A percentile compares a stretch with the other conserved stretches of the same genome.
These are phyloP conservation scores for Candida tibetensis DNA, from an alignment of 805 yeast species.

Conservation along the genomic window DNA sequence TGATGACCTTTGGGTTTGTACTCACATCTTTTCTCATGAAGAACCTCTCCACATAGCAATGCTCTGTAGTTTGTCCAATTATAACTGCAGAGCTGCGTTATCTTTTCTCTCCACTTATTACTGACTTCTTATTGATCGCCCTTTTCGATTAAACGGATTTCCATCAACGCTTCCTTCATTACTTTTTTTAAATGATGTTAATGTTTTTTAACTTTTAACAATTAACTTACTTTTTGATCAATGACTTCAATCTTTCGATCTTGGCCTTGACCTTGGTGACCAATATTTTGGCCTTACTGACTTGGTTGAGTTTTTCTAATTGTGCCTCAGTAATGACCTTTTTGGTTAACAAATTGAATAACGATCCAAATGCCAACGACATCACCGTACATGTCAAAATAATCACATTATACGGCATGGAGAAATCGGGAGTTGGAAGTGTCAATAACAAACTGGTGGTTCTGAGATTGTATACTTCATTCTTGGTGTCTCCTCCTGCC, in stretches of 20 bases:
- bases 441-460: constrained; percentile 85
- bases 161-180: no score
- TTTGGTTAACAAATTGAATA: constrained; percentile 75
- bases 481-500: constrained; percentile 12
- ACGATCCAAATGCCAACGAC: constrained; percentile 86
- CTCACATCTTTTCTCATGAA: no score
- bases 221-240: constrained; percentile 3
- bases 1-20: no score
- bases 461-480: constrained; percentile 50
- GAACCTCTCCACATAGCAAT: no score
- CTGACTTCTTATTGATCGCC: no score
- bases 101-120: no score
- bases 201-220: no score
- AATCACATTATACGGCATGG: constrained; percentile 98
- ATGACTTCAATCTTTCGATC: constrained; percentile 5
- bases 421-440: constrained; percentile 94
- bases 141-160: no score
- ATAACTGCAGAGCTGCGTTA: no score
- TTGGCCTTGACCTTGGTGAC: constrained; percentile 1
- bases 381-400: constrained; percentile 90
- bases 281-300: constrained; percentile 6
- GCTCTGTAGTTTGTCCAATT: no score
- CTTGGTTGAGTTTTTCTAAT: constrained; percentile 35
- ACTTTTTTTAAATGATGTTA: no score
- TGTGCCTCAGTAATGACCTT: constrained; percentile 74